Evolutionary conservation across 2,329 filamentous ascomycete genomes (phyloP).

Genomic region (Aspergillus persii): DNA sequence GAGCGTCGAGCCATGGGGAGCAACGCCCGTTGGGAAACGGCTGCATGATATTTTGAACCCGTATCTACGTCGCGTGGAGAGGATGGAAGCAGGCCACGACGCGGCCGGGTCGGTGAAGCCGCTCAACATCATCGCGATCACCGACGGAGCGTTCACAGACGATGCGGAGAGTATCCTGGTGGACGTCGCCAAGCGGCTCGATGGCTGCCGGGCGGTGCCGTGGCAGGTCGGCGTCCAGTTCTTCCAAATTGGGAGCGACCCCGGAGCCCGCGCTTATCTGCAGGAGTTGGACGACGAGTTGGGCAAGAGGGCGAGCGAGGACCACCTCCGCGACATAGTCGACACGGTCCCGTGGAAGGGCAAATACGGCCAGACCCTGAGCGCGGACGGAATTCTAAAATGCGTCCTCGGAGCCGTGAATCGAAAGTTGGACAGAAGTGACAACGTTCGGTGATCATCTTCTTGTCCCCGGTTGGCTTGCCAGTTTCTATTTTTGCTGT

Average conservation of each 20-base stretch:
- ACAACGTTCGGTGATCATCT: constrained; percentile 13
- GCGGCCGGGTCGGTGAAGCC: constrained; percentile 60
- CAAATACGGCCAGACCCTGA: constrained; percentile 52
- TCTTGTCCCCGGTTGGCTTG: constrained; percentile 7
- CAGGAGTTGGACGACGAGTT: constrained; percentile 73
- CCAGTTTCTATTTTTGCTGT: constrained; percentile 4
- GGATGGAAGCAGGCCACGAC: constrained; percentile 45
- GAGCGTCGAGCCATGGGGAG: constrained; percentile 61
- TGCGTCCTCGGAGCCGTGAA: constrained; percentile 76
- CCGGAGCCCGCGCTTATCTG: constrained; percentile 62
- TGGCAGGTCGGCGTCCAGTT: constrained; percentile 93
- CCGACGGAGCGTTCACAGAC: constrained; percentile 79
- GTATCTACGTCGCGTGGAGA: constrained; percentile 62
- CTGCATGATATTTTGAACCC: constrained; percentile 70
- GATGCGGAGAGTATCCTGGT: constrained; percentile 72
- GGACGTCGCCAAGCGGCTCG: constrained; percentile 64
- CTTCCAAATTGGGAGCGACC: constrained; percentile 84
- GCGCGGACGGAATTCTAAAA: constrained; percentile 73
- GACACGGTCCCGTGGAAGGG: constrained; percentile 77
- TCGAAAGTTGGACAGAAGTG: constrained; percentile 57
- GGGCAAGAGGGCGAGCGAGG: constrained; percentile 46
- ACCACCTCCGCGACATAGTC: constrained; percentile 73
- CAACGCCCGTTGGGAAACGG: constrained; percentile 72
- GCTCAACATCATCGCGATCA: constrained; percentile 89
- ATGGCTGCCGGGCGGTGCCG: constrained; percentile 57